A percentile compares a stretch with the other conserved stretches of the same genome.
phyloP scores from a whole-genome alignment of 2,329 filamentous ascomycete genomes.

The Trichoderma lentiforme region DNA sequence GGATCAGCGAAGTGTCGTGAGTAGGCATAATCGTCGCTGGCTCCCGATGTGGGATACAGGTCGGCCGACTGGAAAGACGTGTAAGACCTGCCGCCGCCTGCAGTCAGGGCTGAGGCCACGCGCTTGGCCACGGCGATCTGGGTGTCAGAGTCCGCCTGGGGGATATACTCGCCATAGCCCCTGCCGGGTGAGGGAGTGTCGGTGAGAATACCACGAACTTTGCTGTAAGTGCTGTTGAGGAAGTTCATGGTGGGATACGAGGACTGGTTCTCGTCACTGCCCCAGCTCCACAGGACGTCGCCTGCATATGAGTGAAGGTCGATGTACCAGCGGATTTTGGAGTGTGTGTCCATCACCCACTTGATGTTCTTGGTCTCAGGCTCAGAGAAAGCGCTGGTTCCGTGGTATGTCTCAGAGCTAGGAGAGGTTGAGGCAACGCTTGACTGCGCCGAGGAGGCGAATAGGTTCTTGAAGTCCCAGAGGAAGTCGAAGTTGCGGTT shows the following conservation, averaged over 20 bases:
- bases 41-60: slow-evolving; percentile 46
- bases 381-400: slow-evolving; percentile 51
- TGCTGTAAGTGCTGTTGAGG: slow-evolving; percentile 49
- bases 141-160: slow-evolving; percentile 34
- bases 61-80: slow-evolving; percentile 36
- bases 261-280: slow-evolving; percentile 51
- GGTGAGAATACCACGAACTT: slow-evolving; percentile 45
- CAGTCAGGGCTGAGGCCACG: slow-evolving; percentile 32
- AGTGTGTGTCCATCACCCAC: slow-evolving; percentile 49
- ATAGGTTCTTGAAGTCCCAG: slow-evolving; percentile 50
- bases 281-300: slow-evolving; percentile 54
- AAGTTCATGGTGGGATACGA: slow-evolving; percentile 48
- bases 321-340: slow-evolving; percentile 53
- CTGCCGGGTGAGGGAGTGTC: slow-evolving; percentile 30
- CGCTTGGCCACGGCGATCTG: slow-evolving; percentile 42
- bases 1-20: slow-evolving; percentile 38
- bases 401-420: slow-evolving; percentile 47
- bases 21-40: slow-evolving; percentile 46
- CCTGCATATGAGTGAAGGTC: slow-evolving; percentile 56
- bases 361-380: slow-evolving; percentile 54
- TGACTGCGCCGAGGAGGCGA: slow-evolving; percentile 37
- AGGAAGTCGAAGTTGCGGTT: slow-evolving; percentile 58
- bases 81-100: slow-evolving; percentile 28
- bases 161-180: slow-evolving; percentile 46
- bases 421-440: slow-evolving; percentile 38